A percentile compares a stretch with the other conserved stretches of the same genome.
Conservation (phyloP, 345 rosid genomes). For the Atalantia buxifolia region DNA sequence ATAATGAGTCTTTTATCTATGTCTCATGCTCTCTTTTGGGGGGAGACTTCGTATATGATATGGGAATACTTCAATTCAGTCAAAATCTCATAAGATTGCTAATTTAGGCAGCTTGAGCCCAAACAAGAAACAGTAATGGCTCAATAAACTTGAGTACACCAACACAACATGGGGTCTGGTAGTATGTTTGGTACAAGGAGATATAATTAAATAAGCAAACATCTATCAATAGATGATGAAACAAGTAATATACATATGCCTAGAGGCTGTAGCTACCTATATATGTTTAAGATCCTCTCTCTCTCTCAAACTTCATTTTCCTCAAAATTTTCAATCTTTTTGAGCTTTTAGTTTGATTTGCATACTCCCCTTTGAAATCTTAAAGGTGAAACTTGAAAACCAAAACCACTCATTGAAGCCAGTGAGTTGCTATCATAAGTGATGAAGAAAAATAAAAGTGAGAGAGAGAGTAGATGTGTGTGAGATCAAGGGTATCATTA, state of each 20-base stretch:
- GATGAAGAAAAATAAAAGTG: background rate
- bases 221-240: background rate
- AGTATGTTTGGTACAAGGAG: background rate
- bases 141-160: slow-evolving; percentile 4
- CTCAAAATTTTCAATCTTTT: background rate
- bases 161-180: background rate
- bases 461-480: slow-evolving; percentile 8
- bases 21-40: slow-evolving; percentile 18
- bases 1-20: background rate
- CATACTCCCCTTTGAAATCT: slow-evolving; percentile 23
- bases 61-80: slow-evolving; percentile 21
- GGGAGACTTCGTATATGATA: slow-evolving; percentile 33
- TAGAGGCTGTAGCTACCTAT: background rate
- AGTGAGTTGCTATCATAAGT: slow-evolving; percentile 16
- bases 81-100: slow-evolving; percentile 25
- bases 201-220: background rate
- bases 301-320: background rate
- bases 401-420: slow-evolving; percentile 39
- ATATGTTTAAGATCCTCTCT: background rate
- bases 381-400: slow-evolving; percentile 34
- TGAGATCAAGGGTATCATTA: slow-evolving; percentile 16
- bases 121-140: background rate
- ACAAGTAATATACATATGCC: too few species aligned
- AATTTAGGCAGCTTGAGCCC: slow-evolving; percentile 19
- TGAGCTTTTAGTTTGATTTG: background rate